phyloP scores from a whole-genome alignment of 2,329 filamentous ascomycete species.

The Acrocalymma vagum region DNA sequence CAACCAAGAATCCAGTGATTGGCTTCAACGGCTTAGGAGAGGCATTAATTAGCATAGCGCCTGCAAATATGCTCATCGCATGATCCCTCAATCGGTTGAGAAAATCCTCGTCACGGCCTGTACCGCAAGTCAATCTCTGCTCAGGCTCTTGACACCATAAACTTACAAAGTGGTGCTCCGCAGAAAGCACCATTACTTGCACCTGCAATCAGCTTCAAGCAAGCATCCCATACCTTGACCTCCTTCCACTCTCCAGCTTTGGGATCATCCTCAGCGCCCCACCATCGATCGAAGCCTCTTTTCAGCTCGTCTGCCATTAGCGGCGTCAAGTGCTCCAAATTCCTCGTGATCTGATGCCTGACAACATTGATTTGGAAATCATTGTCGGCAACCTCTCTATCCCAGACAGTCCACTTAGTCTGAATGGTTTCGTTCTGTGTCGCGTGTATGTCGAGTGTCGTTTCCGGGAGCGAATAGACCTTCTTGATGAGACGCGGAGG shows the following conservation, averaged over 20 bases:
- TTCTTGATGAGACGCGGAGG: constrained; percentile 22
- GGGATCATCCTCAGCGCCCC: constrained; percentile 9
- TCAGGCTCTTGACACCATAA: background rate
- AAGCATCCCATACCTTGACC: constrained; percentile 21
- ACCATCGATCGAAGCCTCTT: constrained; percentile 19
- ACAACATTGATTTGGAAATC: constrained; percentile 26
- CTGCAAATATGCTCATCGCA: constrained; percentile 20
- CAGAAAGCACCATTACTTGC: constrained; percentile 24
- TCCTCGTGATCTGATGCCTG: constrained; percentile 22
- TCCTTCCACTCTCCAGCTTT: constrained; percentile 17
- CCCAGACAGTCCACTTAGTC: constrained; percentile 24
- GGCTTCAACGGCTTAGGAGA: constrained; percentile 19
- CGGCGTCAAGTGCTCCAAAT: constrained; percentile 20
- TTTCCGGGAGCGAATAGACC: constrained; percentile 19
- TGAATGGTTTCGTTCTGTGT: constrained; percentile 23
- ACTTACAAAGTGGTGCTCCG: constrained; percentile 23
- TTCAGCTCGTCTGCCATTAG: constrained; percentile 20
- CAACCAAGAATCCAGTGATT: constrained; percentile 15
- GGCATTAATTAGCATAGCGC: constrained; percentile 23
- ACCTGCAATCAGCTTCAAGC: constrained; percentile 19
- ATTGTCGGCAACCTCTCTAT: constrained; percentile 18
- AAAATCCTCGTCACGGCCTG: constrained; percentile 20
- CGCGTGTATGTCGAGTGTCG: constrained; percentile 17
- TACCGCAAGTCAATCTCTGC: constrained; percentile 1
- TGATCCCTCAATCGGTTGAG: constrained; percentile 19